A percentile compares a stretch with the other conserved stretches of the same genome.
Conservation (phyloP, 768 basidiomycete genomes). For the Xanthoconium stramineum region DNA sequence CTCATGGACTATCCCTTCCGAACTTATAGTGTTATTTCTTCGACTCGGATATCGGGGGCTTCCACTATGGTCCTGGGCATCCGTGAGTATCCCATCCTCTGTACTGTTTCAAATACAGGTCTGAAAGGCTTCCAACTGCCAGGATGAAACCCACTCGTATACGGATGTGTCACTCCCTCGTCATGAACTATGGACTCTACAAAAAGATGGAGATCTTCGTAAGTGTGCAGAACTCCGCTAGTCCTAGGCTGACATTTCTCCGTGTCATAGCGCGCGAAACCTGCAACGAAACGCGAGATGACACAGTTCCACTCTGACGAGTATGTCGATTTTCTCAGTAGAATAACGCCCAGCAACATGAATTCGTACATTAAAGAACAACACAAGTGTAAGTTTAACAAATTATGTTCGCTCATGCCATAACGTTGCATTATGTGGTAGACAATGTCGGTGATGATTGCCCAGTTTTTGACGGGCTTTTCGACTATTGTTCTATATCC, state of each 20-base stretch:
- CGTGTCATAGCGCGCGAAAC: conserved; percentile 82
- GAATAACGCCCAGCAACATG: conserved; percentile 95
- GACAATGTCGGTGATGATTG: conserved; percentile 99
- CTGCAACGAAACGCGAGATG: conserved; percentile 99
- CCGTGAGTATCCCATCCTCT: conserved; percentile 52
- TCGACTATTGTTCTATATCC: conserved; percentile 98
- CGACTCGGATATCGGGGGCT: conserved; percentile 98
- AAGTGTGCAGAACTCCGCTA: conserved; percentile 33
- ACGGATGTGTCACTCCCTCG: conserved; percentile 98
- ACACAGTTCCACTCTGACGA: conserved; percentile 99
- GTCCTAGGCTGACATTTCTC: not conserved
- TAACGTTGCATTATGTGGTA: conserved; percentile 28
- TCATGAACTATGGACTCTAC: conserved; percentile 99
- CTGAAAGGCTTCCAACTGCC: not conserved
- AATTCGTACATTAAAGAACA: conserved; percentile 91
- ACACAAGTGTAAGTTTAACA: conserved; percentile 72
- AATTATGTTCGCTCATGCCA: not conserved
- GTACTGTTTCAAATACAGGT: not conserved
- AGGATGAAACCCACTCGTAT: conserved; percentile 98
- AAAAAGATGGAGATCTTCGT: conserved; percentile 99
- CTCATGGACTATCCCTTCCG: not conserved
- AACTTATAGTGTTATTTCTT: conserved; percentile 91
- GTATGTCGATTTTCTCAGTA: conserved; percentile 94
- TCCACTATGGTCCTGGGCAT: conserved; percentile 98
- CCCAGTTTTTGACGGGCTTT: conserved; percentile 96